A percentile compares a stretch with the other conserved stretches of the same genome.
These are phyloP conservation scores for Fraxinus sp. DNA, from an alignment of 305 asterid species.

Conservation along the genomic window DNA sequence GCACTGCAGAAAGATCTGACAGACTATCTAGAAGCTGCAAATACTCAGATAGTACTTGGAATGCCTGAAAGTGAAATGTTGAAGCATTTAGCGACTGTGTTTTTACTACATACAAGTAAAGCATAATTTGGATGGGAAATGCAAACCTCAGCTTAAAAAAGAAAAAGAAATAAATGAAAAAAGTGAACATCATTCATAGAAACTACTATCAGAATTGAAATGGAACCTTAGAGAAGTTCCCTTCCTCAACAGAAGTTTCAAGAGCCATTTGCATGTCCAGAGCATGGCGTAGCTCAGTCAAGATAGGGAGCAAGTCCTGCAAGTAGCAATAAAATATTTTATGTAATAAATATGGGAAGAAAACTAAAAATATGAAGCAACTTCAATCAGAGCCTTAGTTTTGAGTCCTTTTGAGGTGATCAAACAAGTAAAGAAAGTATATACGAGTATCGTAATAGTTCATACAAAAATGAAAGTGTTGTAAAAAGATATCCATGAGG, in stretches of 20 bases:
- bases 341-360: constrained; percentile 13
- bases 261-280: constrained; percentile 76
- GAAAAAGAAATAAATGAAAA: not conserved
- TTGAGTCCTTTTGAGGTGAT: not conserved
- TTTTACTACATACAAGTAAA: constrained; percentile 20
- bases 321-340: constrained; percentile 26
- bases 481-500: not conserved
- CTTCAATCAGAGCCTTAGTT: constrained; percentile 1
- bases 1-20: constrained; percentile 79
- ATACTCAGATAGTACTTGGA: constrained; percentile 90
- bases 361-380: not conserved
- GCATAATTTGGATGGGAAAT: constrained; percentile 19
- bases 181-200: constrained; percentile 17
- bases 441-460: not conserved
- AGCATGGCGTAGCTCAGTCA: constrained; percentile 80
- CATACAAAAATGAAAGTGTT: not conserved
- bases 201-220: constrained; percentile 34
- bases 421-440: not conserved
- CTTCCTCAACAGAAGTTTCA: constrained; percentile 83
- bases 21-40: constrained; percentile 86
- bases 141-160: constrained; percentile 16
- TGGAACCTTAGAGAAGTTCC: constrained; percentile 81
- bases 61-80: constrained; percentile 64
- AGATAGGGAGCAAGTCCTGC: constrained; percentile 89
- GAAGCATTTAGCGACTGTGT: constrained; percentile 27